Base-by-base conservation (phyloP, 129 eudicot species). In the Heracleum sosnowskyi region DNA sequence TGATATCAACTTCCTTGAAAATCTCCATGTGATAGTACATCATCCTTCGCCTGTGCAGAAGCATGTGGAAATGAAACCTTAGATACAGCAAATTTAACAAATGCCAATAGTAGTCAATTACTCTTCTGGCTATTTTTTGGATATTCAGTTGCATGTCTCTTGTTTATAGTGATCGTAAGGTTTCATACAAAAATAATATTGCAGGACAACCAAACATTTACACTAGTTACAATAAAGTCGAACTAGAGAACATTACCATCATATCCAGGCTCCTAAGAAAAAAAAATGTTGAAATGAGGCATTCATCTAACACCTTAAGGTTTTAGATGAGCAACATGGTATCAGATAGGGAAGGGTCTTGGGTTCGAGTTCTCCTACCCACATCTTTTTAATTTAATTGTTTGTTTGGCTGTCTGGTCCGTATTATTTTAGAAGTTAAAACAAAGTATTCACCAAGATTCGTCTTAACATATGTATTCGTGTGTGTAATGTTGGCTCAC, bases 1-100 rank as follows among this genome's bases (percentile, higher is more conserved):
- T 91, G 85, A 87, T 89, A 63, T 94, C 96, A 62, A 91, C 98
- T 79, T 81, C 85, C 87, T 91, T 90, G 72, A 94, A 88, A 37
- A 87, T 75, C 87, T 91, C 96, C 93, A 85, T 88, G 80, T 88
- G 91, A 83, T 89, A 89, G 87, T 93, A 83, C 98, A 94, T 94
- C 33, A 88, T 68, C 88, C 97, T 87, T 80, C 91, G 86, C 88
- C 97, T 94, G 82, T 77, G 82, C 51, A 79, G 49, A 64, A 76
- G 20, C 82, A 69, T 31, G 69, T 24, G n/a, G 44, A 79, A 72
- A 62, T 24, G 77, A 73, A n/a, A 3, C 3, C 34, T 37, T 41
- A 41, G 33, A 40, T 41, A 72, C 47, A 12, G 29, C 22, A 72
- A 72, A 40, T 40, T 35, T 40, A 24, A 72, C 11, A 26, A 24